Evolutionary conservation across 2,329 filamentous ascomycete genomes (phyloP), one percentile per base, ranked within the genome.

Genomic region (Ampelomyces quisqualis): DNA sequence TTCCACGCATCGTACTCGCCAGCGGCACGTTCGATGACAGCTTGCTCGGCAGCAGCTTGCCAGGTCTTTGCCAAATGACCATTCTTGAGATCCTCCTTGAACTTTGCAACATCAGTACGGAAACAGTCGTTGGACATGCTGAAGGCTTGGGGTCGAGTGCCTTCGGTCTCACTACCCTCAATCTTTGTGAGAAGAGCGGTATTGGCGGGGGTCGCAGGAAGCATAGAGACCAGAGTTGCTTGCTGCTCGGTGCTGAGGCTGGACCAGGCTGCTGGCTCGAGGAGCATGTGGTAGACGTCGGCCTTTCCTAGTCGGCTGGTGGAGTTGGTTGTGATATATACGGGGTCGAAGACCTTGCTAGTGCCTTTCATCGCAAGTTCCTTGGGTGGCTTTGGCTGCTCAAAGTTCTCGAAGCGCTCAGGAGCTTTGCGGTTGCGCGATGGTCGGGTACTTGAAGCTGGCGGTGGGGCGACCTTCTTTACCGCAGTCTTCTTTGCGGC

Each of bases 1-100:
- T 81, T 77, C 65, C 75, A 80, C 5, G 67, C 66, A 51, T 85
- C 79, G 47, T 78, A 85, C 5, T 72, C 70, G 1, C 82, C 82
- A 0, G 68, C 65, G 1, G 69, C 70, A 8, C 81, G 72, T 45
- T 77, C 70, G 35, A 71, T 55, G 35, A 75, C 73, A 2, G 82
- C 81, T 49, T 71, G 62, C 22, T 72, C 66, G 10, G 81, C 81
- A 40, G 79, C 69, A 2, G 66, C 67, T 43, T 77, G 70, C 80
- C 80, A 85, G 35, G 71, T 70, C 7, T 76, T 75, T n/a, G 76
- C 74, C 49, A 81, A 76, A 34, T 72, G 73, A 2, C 82, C 82
- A 18, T 73, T 68, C 15, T 62, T 62, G 1, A 84, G 68, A 49
- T 84, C 79, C 3, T 73, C 58, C 55, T 81, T 74, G 57, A 79